Percentiles rank a stretch among this genome's conserved stretches.
Conservation (phyloP, 2,329 filamentous ascomycete species). For the Cadophora luteo-olivacea region DNA sequence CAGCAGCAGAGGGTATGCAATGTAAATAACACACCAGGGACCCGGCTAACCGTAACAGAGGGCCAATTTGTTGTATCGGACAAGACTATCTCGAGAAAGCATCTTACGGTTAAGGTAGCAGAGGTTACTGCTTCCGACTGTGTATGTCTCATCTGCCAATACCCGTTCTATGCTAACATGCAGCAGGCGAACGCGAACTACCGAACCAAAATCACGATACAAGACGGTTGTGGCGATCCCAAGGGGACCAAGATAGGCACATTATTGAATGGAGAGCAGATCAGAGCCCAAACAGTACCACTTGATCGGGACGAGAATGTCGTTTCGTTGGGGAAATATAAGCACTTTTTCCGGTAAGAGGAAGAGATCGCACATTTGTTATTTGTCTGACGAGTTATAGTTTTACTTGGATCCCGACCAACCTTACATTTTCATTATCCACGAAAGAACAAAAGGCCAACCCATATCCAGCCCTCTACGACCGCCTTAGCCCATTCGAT, state of each 20-base stretch:
- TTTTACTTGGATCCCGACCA: conserved; percentile 78
- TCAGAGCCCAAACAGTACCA: conserved; percentile 65
- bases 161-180: not conserved
- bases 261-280: conserved; percentile 72
- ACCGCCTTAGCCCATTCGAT: conserved; percentile 80
- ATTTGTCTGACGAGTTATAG: conserved; percentile 49
- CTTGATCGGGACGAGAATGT: conserved; percentile 65
- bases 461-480: conserved; percentile 66
- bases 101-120: conserved; percentile 79
- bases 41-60: conserved; percentile 50
- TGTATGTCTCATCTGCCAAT: conserved; percentile 52
- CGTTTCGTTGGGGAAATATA: conserved; percentile 75
- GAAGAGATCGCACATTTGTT: conserved; percentile 12
- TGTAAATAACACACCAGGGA: conserved; percentile 12
- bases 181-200: conserved; percentile 33
- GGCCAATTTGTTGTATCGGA: conserved; percentile 75
- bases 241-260: conserved; percentile 83
- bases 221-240: conserved; percentile 60
- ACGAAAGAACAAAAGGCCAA: conserved; percentile 72
- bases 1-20: conserved; percentile 65
- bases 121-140: conserved; percentile 70
- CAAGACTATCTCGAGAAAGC: conserved; percentile 86
- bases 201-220: conserved; percentile 74
- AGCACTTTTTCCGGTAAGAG: conserved; percentile 63
- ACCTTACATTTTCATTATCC: conserved; percentile 82